These are phyloP conservation scores for Fusarium cyanostomum DNA, from an alignment of 2,329 filamentous ascomycete species.

Conservation along the genomic window DNA sequence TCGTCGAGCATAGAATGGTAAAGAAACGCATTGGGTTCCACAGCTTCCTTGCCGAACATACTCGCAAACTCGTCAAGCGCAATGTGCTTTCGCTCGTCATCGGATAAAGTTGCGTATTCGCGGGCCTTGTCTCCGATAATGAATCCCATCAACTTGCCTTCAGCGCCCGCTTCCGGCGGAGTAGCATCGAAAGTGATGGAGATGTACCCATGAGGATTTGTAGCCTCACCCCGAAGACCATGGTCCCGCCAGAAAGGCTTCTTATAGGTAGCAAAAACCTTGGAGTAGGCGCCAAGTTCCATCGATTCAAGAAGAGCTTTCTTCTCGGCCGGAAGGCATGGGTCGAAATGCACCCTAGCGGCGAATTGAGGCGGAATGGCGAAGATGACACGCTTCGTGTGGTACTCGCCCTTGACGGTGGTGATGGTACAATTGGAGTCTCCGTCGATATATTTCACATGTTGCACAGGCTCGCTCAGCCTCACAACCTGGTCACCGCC, in stretches of 20 bases:
- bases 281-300: not conserved
- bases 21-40: not conserved
- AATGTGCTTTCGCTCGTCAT: not conserved
- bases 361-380: not conserved
- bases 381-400: not conserved
- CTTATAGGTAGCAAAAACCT: not conserved
- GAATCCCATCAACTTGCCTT: not conserved
- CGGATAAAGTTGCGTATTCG: not conserved
- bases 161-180: not conserved
- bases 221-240: not conserved
- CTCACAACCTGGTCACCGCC: not conserved
- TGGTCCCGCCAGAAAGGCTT: not conserved
- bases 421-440: not conserved
- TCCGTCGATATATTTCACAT: not conserved
- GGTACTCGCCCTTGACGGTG: not conserved
- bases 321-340: not conserved
- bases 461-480: not conserved
- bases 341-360: not conserved
- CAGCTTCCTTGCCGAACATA: not conserved
- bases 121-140: not conserved
- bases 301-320: not conserved
- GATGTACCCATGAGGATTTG: not conserved
- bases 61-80: not conserved
- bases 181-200: not conserved
- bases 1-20: not conserved